Evolutionary conservation across 1,284 basidiomycete genomes (phyloP), one percentile per base, ranked within the genome.

Genomic region (Trichosporon sp.): DNA sequence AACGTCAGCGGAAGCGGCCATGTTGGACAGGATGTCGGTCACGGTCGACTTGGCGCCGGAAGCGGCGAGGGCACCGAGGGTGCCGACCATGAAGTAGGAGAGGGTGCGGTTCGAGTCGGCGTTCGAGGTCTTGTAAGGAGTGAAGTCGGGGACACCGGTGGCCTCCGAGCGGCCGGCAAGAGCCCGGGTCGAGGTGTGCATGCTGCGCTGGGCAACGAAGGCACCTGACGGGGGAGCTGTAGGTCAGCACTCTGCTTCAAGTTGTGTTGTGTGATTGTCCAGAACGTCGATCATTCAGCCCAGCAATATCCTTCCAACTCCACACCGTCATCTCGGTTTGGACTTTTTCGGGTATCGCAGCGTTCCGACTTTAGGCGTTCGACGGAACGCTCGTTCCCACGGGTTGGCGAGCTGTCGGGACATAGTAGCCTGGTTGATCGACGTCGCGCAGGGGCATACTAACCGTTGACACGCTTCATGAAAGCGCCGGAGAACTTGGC

Each of bases 1-100:
- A 66, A 99, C 96, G 83, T 99, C 97, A 46, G 96, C 95, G 64
- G 96, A 98, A 21, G 97, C 97, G 71, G 92, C 89, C 93, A 99
- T 96, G 76, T 94, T 96, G 78, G 92, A 89, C 72, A 99, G 88
- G 87, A 99, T 96, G 85, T 98, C 96, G 75, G 93, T 90, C 74
- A 99, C 91, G 76, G 91, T 91, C 59, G 93, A 94, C 86, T 98
- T 97, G 79, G 96, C 96, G 75, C 91, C 93, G 21, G 93, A 93
- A 70, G 97, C 97, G 75, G 93, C 90, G 82, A 99, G 89, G 77
- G 98, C 88, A 84, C 97, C 97, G 83, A 98, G 89, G 65, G 94
- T 91, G 76, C 97, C 97, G 81, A 99, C 92, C 92, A 98, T 94
- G 86, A 98, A 93, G 88, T 99, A 99, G 48, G 92, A 93, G 73